phyloP scores from a whole-genome alignment of 805 yeast genomes.

The Yarrowia porcina region DNA sequence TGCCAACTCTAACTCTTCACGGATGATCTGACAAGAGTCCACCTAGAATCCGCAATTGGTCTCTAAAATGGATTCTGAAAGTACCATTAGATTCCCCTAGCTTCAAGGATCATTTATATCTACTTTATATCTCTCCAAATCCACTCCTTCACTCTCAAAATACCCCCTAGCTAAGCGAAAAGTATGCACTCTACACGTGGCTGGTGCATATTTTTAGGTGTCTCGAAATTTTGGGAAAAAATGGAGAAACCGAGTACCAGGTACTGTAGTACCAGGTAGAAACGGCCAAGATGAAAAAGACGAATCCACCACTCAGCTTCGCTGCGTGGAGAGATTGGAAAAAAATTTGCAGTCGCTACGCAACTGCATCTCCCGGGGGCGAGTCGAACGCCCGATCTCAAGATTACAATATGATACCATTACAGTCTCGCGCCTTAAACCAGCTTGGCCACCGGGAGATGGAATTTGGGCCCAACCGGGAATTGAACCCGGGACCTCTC shows the following conservation, averaged over 20 bases:
- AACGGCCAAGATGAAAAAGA: background rate
- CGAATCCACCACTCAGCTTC: no score
- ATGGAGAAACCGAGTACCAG: no score
- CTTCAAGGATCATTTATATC: background rate
- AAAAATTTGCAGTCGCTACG: no score
- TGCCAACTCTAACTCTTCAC: no score
- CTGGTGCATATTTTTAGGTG: conserved; percentile 5
- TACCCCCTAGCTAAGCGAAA: background rate
- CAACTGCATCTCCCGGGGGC: conserved; percentile 40
- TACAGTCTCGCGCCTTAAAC: conserved; percentile 42
- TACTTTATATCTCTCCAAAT: background rate
- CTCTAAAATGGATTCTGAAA: no score
- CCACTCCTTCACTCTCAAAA: background rate
- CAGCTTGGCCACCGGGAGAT: conserved; percentile 41
- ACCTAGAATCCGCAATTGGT: no score
- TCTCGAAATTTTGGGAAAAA: no score
- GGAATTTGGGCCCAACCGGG: conserved; percentile 24
- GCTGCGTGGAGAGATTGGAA: no score
- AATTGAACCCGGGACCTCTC: conserved; percentile 26
- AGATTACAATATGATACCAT: conserved; percentile 36
- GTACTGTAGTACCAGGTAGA: no score
- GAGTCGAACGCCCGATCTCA: conserved; percentile 41
- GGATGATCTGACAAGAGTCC: no score
- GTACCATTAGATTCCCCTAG: background rate
- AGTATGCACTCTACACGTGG: conserved; percentile 8